A percentile compares a stretch with the other conserved stretches of the same genome.
These are phyloP conservation scores for Crassisporium funariophilum DNA, from an alignment of 768 basidiomycete genomes.

Conservation along the genomic window DNA sequence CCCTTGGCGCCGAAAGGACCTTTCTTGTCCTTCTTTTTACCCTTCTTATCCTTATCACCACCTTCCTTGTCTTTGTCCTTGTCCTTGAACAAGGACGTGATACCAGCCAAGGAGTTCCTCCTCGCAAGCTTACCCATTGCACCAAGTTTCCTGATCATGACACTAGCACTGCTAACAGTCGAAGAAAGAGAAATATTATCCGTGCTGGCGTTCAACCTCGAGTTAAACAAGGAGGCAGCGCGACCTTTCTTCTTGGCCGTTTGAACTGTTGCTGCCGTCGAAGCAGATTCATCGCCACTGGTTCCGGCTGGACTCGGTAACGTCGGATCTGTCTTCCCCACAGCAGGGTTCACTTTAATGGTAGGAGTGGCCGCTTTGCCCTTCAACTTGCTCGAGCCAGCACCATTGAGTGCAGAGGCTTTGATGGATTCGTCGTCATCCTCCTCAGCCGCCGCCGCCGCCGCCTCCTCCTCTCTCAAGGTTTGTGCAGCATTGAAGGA, in stretches of 20 bases:
- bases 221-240: slow-evolving; percentile 81
- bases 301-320: slow-evolving; percentile 29
- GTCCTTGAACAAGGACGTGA: slow-evolving; percentile 94
- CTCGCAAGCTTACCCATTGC: slow-evolving; percentile 87
- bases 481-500: slow-evolving; percentile 54
- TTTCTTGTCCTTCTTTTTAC: slow-evolving; percentile 53
- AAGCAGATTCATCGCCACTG: slow-evolving; percentile 41
- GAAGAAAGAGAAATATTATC: slow-evolving; percentile 96
- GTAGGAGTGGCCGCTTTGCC: slow-evolving; percentile 32
- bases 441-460: slow-evolving; percentile 18
- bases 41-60: slow-evolving; percentile 24
- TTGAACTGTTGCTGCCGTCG: slow-evolving; percentile 46
- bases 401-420: slow-evolving; percentile 35
- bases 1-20: slow-evolving; percentile 54
- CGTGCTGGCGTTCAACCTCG: slow-evolving; percentile 81
- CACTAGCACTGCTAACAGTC: slow-evolving; percentile 91
- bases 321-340: slow-evolving; percentile 21
- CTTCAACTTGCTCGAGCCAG: slow-evolving; percentile 31
- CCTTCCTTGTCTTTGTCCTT: slow-evolving; percentile 58
- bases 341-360: slow-evolving; percentile 21
- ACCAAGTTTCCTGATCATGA: slow-evolving; percentile 96
- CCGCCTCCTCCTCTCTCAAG: slow-evolving; percentile 51
- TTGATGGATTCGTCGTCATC: slow-evolving; percentile 57
- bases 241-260: slow-evolving; percentile 73
- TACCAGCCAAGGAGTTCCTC: slow-evolving; percentile 86